Evolutionary conservation across 1,284 basidiomycete genomes (phyloP).

Genomic region (Psilocybe mexicana): DNA sequence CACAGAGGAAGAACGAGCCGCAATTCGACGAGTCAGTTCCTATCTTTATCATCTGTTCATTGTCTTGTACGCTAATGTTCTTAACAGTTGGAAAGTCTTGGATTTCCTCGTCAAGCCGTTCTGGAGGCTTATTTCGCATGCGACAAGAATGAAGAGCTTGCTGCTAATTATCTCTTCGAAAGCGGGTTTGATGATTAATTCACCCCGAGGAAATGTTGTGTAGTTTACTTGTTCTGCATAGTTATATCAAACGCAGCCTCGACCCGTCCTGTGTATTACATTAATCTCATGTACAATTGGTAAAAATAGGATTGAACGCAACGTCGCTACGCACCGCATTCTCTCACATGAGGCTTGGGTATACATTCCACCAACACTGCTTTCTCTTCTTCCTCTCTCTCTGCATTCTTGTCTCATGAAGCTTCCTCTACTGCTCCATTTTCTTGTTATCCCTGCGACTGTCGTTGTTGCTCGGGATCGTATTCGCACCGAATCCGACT

Average conservation of each 20-base stretch:
- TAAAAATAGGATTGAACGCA: neutral
- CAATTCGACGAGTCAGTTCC: constrained; percentile 78
- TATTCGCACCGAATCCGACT: constrained; percentile 14
- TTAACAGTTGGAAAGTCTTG: constrained; percentile 76
- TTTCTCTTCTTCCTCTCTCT: neutral
- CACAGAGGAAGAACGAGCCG: constrained; percentile 82
- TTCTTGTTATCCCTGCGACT: constrained; percentile 13
- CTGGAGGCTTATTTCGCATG: constrained; percentile 90
- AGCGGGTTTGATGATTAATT: constrained; percentile 53
- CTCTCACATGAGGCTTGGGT: neutral
- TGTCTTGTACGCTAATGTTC: constrained; percentile 15
- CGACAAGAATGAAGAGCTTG: constrained; percentile 94
- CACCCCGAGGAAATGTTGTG: neutral
- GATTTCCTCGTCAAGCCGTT: constrained; percentile 78
- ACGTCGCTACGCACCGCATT: constrained; percentile 7
- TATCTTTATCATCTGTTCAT: constrained; percentile 1
- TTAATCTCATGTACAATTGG: neutral
- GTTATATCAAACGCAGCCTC: neutral
- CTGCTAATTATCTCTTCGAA: constrained; percentile 91
- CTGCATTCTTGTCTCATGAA: constrained; percentile 8
- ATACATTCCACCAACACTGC: no score
- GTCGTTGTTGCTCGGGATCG: constrained; percentile 6
- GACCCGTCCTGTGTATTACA: neutral
- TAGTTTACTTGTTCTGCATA: constrained; percentile 4
- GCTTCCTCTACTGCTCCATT: neutral